phyloP scores from a whole-genome alignment of 495 filamentous ascomycete genomes.

The Tuber calosporum region DNA sequence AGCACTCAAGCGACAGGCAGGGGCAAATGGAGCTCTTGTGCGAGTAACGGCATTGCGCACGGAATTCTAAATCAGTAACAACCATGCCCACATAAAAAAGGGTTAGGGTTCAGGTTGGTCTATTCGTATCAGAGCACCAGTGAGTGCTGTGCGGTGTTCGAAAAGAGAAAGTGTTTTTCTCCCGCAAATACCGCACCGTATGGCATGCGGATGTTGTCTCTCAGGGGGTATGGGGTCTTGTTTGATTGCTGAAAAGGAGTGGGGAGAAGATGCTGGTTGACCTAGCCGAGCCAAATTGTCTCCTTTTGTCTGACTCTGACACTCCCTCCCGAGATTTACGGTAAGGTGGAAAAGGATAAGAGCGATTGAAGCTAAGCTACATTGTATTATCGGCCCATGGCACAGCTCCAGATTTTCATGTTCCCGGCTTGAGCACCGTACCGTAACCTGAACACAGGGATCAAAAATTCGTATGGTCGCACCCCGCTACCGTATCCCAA shows the following conservation, averaged over 20 bases:
- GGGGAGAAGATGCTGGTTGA: neutral
- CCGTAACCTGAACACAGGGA: too few relatives aligned
- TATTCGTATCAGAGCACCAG: too few relatives aligned
- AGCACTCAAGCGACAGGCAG: neutral
- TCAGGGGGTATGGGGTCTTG: neutral
- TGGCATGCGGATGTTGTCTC: slow-evolving; percentile 4
- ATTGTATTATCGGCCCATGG: neutral
- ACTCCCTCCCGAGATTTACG: neutral
- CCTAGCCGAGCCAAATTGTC: neutral
- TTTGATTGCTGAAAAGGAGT: neutral
- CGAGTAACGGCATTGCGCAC: neutral
- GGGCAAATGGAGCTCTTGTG: neutral
- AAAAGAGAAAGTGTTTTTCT: neutral
- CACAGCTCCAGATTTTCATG: neutral
- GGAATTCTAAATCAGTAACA: too few relatives aligned
- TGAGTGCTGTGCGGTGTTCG: neutral
- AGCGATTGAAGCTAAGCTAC: neutral
- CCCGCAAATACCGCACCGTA: neutral
- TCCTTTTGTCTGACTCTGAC: neutral
- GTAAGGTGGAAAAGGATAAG: neutral
- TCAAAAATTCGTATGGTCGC: too few relatives aligned
- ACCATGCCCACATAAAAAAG: neutral
- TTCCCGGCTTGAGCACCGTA: too few relatives aligned
- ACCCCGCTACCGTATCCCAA: too few relatives aligned
- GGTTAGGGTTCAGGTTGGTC: too few relatives aligned